A percentile compares a stretch with the other conserved stretches of the same genome.
Evolutionary conservation across 2,329 filamentous ascomycete species (phyloP).

Genomic region (Exophiala sp.): DNA sequence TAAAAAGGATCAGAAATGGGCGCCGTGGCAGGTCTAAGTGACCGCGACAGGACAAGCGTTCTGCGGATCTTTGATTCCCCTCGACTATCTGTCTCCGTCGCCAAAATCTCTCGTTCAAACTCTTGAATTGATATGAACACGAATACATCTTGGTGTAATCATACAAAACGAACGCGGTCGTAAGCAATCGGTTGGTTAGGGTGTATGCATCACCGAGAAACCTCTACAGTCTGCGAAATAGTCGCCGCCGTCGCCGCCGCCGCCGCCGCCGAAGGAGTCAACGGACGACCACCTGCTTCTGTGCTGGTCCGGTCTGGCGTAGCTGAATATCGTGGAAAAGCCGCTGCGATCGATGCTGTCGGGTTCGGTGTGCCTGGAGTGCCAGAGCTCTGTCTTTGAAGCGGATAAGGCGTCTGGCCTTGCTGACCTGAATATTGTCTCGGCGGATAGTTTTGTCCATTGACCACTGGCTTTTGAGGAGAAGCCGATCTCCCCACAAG

Average conservation of each 20-base stretch:
- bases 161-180: too few relatives aligned
- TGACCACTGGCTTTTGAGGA: constrained; percentile 24
- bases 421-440: constrained; percentile 12
- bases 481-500: constrained; percentile 15
- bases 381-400: constrained; percentile 14
- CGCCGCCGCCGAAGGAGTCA: background rate
- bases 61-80: too few relatives aligned
- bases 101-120: too few relatives aligned
- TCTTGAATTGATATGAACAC: too few relatives aligned
- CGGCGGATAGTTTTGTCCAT: constrained; percentile 21
- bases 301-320: background rate
- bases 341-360: background rate
- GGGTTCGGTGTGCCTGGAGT: constrained; percentile 12
- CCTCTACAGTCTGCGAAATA: constrained; percentile 13
- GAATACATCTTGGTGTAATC: too few relatives aligned
- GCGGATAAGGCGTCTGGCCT: constrained; percentile 10
- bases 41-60: too few relatives aligned
- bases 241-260: constrained; percentile 2
- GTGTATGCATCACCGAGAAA: constrained; percentile 11
- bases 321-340: constrained; percentile 7
- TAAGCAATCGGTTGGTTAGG: too few relatives aligned
- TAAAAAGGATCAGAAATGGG: background rate
- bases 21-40: background rate
- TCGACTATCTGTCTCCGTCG: too few relatives aligned
- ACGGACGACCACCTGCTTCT: background rate